Base-by-base conservation (phyloP, 139 green algal genomes). In the Coelastrella sp. region DNA sequence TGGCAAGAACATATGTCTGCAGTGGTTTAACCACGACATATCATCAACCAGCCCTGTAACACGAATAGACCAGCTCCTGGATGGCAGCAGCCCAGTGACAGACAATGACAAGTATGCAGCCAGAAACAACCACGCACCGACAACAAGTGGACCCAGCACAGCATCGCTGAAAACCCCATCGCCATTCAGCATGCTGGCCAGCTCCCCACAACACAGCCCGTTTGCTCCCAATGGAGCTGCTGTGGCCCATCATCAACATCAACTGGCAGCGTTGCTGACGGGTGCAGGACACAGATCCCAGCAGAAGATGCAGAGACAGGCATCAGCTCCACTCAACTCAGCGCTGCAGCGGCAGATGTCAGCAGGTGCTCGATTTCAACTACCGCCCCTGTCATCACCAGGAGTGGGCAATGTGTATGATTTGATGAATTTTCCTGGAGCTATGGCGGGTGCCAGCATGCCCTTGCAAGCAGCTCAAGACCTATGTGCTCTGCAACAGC, bases 1-100 rank as follows among this genome's bases (percentile, higher is more conserved):
- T 24, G 88, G 88, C 79, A 91, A 91, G 57, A 49, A n/a, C 14
- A 65, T 91, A 12, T 27, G 82, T 17, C 78, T 91, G 68, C 78
- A 87, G 68, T 91, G 88, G 88, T 91, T 82, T 60, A 80, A 91
- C 70, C 68, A 74, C 6, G 57, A 56, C 27, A 35, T 83, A 6
- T 83, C 78, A 63, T 19, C 25, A 14, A 49, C 49, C 78, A 83
- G 78, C 14, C 78, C 78, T 35, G 35, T 22, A 6, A 24, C 49
- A 20, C 35, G 49, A 11, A 8, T 9, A 15, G 35, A 8, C 10
- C 35, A 80, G 74, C 24, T 10, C 17, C 8, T 66, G 10, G n/a
- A 87, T 20, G 82, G n/a, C 10, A 15, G 15, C 20, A 58, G 63
- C 9, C 57, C 83, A 10, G n/a, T 83, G 60, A 22, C 24, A 57